Evolutionary conservation across 108 stramenopile genomes (phyloP).

Genomic region (Nitzschia palea): DNA sequence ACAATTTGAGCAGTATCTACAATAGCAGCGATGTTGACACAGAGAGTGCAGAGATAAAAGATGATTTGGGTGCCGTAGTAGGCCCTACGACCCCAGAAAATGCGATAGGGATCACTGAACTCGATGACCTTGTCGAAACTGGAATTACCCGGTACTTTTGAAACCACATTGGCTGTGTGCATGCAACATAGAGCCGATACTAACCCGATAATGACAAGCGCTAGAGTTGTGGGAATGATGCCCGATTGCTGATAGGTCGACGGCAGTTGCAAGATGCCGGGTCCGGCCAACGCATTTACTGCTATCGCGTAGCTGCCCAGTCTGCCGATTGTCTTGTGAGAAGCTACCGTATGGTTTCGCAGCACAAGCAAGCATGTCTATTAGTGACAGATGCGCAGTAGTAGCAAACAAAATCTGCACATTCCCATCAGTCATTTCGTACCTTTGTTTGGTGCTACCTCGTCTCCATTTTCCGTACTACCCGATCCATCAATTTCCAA

Average conservation of each 20-base stretch:
- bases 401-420: too few species aligned
- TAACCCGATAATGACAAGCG: constrained; percentile 39
- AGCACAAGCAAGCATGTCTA: not conserved
- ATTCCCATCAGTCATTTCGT: too few species aligned
- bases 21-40: constrained; percentile 36
- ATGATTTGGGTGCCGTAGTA: constrained; percentile 29
- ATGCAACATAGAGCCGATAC: constrained; percentile 18
- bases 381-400: too few species aligned
- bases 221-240: constrained; percentile 48
- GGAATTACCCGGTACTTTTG: constrained; percentile 41
- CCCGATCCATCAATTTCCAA: too few species aligned
- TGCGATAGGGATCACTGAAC: constrained; percentile 38
- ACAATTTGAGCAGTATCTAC: constrained; percentile 46
- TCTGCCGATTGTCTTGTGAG: constrained; percentile 29
- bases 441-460: too few species aligned
- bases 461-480: too few species aligned
- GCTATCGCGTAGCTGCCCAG: constrained; percentile 52
- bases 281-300: constrained; percentile 66
- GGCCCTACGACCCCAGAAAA: constrained; percentile 31
- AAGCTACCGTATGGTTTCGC: not conserved
- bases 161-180: constrained; percentile 55
- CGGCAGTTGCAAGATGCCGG: constrained; percentile 67
- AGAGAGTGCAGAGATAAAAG: constrained; percentile 40
- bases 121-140: constrained; percentile 38
- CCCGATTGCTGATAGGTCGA: constrained; percentile 57